A percentile compares a stretch with the other conserved stretches of the same genome.
Conservation (phyloP, 1,284 basidiomycete genomes). For the Cerioporus squamosus region DNA sequence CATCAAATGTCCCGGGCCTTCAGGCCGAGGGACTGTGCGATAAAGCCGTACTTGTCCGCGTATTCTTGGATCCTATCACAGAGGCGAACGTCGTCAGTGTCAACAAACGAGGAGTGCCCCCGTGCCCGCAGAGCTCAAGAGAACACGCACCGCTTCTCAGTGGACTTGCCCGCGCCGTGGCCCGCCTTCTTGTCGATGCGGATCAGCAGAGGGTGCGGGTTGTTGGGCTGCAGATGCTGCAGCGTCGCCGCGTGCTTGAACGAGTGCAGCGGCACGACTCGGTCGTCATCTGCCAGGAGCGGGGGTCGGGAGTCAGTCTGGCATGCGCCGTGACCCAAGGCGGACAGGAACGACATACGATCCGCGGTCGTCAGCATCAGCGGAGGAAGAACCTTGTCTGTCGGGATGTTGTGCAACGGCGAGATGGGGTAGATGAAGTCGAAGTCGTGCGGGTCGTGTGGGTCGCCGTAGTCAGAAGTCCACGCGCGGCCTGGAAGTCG, state of each 20-base stretch:
- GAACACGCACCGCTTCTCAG: conserved; percentile 62
- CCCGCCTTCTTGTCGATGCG: conserved; percentile 82
- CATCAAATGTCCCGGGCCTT: conserved; percentile 11
- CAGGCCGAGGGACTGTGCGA: conserved; percentile 66
- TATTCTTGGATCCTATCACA: conserved; percentile 67
- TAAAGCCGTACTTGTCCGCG: conserved; percentile 79
- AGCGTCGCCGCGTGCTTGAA: conserved; percentile 81
- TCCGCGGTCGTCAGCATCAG: conserved; percentile 77
- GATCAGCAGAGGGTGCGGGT: conserved; percentile 72
- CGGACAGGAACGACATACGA: conserved; percentile 50
- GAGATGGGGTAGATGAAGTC: conserved; percentile 84
- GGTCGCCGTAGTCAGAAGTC: conserved; percentile 84
- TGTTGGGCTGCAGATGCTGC: conserved; percentile 66
- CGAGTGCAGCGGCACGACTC: conserved; percentile 81
- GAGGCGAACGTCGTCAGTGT: not conserved
- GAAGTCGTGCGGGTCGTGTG: conserved; percentile 74
- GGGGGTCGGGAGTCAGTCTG: not conserved
- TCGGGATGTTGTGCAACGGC: conserved; percentile 76
- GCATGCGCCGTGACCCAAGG: not conserved
- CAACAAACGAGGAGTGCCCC: not conserved
- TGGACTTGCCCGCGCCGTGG: conserved; percentile 81
- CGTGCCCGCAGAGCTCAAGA: not conserved
- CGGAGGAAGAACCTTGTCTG: conserved; percentile 66
- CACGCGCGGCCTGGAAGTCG: conserved; percentile 64
- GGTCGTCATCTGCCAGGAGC: conserved; percentile 68